Evolutionary conservation across 2,329 filamentous ascomycete genomes (phyloP).

Genomic region (Pseudonectria buxi): DNA sequence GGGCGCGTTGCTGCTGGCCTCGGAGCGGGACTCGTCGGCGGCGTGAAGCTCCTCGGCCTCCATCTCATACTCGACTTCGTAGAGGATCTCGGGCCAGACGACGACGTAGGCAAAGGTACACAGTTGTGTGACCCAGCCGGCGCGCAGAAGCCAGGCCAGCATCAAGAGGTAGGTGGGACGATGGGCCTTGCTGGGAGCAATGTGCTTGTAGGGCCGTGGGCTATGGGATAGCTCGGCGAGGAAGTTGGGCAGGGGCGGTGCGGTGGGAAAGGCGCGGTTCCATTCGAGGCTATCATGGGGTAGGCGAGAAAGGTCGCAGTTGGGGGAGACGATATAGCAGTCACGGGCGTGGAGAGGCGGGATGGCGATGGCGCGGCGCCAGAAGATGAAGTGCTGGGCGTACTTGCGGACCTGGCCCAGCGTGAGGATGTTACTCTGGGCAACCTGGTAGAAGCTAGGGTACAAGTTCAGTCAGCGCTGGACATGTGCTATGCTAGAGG

Average conservation of each 20-base stretch:
- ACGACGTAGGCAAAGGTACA: constrained; percentile 87
- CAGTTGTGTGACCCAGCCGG: constrained; percentile 89
- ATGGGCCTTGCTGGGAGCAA: constrained; percentile 83
- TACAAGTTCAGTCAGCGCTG: constrained; percentile 2
- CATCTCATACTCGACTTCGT: constrained; percentile 67
- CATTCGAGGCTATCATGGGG: constrained; percentile 64
- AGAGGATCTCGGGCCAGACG: constrained; percentile 74
- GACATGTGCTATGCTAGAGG: not conserved
- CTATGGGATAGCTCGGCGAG: constrained; percentile 74
- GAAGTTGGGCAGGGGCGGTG: constrained; percentile 79
- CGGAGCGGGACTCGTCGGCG: constrained; percentile 19
- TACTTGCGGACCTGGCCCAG: constrained; percentile 78
- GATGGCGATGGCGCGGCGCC: constrained; percentile 87
- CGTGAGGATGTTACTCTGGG: constrained; percentile 64
- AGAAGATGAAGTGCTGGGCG: constrained; percentile 90
- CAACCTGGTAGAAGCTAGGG: constrained; percentile 60
- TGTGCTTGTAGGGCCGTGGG: constrained; percentile 73
- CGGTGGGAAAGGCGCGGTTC: constrained; percentile 71
- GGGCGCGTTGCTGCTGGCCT: constrained; percentile 7
- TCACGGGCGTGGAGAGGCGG: constrained; percentile 85
- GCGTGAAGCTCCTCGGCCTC: constrained; percentile 56
- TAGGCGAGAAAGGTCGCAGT: constrained; percentile 70
- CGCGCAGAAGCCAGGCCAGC: constrained; percentile 85
- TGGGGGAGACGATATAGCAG: constrained; percentile 85
- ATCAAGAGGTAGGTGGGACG: constrained; percentile 84